Percentiles rank a stretch among this genome's conserved stretches.
Evolutionary conservation across 306 rosid species (phyloP).

Genomic region (Pueraria montana): DNA sequence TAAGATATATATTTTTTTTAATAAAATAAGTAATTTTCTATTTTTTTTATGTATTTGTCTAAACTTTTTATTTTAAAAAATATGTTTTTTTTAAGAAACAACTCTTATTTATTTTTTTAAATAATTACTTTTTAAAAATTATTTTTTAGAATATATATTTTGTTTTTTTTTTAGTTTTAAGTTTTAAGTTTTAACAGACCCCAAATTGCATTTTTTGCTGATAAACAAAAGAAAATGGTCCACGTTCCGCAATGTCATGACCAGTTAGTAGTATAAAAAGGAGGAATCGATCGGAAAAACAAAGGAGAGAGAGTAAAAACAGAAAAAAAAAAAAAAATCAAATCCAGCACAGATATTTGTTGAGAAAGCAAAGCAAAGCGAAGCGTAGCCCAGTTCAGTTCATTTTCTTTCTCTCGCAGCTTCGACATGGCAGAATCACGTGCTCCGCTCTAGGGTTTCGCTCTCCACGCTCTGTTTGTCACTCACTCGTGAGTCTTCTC

Average conservation of each 20-base stretch:
- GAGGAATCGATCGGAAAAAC: background rate
- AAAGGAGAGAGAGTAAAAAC: no score
- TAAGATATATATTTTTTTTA: no score
- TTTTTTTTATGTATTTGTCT: no score
- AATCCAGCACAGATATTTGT: constrained; percentile 24
- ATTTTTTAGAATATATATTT: no score
- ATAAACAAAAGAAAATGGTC: background rate
- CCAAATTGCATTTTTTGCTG: background rate
- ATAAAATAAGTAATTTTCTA: no score
- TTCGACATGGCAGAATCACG: constrained; percentile 22
- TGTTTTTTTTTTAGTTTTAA: no score
- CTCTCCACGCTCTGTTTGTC: constrained; percentile 26
- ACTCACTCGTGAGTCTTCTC: constrained; percentile 47
- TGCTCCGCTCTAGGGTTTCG: constrained; percentile 47
- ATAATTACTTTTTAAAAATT: no score
- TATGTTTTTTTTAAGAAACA: no score
- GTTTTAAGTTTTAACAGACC: no score
- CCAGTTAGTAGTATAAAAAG: background rate
- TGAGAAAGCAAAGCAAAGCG: background rate
- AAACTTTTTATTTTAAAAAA: no score
- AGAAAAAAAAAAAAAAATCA: background rate
- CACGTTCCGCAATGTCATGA: background rate
- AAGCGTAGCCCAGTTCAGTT: background rate
- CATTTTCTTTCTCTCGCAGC: background rate
- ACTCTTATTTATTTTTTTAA: no score